Evolutionary conservation across 1,139 yeast species (phyloP), one percentile per base, ranked within the genome.

Genomic region (Zygosaccharomyces pseudobailii): DNA sequence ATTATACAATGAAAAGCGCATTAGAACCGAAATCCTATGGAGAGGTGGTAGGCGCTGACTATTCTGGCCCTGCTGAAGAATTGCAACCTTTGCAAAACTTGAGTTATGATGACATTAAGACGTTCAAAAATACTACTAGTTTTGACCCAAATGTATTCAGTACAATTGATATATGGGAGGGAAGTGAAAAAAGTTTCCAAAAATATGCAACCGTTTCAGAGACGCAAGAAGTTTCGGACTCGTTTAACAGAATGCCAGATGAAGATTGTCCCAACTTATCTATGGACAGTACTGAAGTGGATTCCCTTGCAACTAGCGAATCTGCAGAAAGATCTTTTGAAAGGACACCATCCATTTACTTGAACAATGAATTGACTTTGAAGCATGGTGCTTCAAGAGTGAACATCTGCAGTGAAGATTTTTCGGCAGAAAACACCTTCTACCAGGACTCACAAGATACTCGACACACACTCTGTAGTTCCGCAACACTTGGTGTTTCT

Each of bases 1-100:
- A 56, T 17, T 40, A 45, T 28, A 41, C 51, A 4, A 55, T 55
- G 55, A 49, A 41, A 23, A 41, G 33, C 13, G 20, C 41, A 5
- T 9, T 20, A 13, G 35, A 19, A 13, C 34, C 34, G 7, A 28
- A 19, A 22, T 38, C 33, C 7, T 23, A 33, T 7, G 27, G 23
- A 17, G 24, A 38, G 20, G n/a, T 13, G n/a, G 4, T 20, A 3
- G 34, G 17, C 6, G 21, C 20, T 17, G 23, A 38, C 32, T 31
- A 28, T 27, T 31, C 32, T 27, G 7, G 4, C 23, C 33, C 22
- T 13, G 31, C n/a, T 27, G n/a, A 27, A 38, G 41, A 40, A 17
- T 31, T 40, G 36, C 43, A 10, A 20, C 36, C 37, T 10, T 40
- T 40, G 10, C 43, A 40, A 23, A 40, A 40, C 21, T 23, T 40